Evolutionary conservation across 495 filamentous ascomycete species (phyloP).

Genomic region (Hypoxylon rickii): DNA sequence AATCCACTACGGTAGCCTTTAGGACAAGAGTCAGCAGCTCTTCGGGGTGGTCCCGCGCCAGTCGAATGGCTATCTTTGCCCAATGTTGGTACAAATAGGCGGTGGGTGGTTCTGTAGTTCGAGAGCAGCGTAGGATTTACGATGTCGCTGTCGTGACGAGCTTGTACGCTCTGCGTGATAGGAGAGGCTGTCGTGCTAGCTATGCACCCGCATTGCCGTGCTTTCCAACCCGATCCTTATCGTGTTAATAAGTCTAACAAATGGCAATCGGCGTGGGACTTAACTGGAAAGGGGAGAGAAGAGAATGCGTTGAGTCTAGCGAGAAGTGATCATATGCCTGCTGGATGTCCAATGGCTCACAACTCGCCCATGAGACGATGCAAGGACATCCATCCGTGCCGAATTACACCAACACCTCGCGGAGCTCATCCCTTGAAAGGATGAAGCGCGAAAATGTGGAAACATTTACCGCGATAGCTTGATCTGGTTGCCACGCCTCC

Average conservation of each 20-base stretch:
- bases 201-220: background rate
- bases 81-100: background rate
- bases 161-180: background rate
- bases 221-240: background rate
- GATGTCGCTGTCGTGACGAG: background rate
- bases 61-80: background rate
- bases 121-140: background rate
- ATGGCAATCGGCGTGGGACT: background rate
- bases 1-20: background rate
- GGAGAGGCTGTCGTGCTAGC: background rate
- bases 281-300: background rate
- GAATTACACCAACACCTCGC: conserved; percentile 10
- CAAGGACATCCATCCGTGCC: background rate
- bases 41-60: background rate
- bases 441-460: conserved; percentile 6
- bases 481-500: conserved; percentile 12
- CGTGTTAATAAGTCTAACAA: background rate
- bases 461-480: conserved; percentile 18
- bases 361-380: background rate
- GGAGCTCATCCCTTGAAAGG: background rate
- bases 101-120: background rate
- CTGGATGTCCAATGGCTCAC: background rate
- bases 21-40: background rate
- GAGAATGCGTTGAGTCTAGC: background rate
- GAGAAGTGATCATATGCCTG: background rate